Conservation (phyloP, 2,329 filamentous ascomycete genomes). For the Sporothrix protearum region DNA sequence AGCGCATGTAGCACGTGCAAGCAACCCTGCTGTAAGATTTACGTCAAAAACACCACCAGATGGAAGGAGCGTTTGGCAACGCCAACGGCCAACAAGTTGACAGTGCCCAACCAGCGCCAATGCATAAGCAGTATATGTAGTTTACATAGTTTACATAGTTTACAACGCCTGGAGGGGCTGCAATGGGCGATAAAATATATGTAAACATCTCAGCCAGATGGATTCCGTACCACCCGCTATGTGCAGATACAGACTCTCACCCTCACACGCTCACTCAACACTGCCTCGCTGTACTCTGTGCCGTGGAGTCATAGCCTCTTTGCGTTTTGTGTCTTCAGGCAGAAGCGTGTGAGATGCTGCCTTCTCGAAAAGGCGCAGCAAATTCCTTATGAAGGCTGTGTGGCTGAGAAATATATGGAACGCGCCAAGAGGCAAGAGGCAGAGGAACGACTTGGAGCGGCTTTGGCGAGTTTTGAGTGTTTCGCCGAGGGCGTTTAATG, state of each 20-base stretch:
- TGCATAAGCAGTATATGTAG: too few relatives aligned
- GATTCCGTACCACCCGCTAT: not conserved
- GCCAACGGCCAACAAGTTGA: not conserved
- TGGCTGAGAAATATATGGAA: slow-evolving; percentile 7
- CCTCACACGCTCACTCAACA: not conserved
- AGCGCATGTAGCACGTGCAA: slow-evolving; percentile 27
- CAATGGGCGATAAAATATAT: not conserved
- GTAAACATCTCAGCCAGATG: not conserved
- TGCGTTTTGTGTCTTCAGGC: not conserved
- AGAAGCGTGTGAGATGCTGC: not conserved
- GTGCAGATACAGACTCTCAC: not conserved
- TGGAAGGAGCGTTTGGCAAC: not conserved
- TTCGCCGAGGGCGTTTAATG: not conserved
- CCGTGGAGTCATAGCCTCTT: not conserved
- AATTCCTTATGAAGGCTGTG: slow-evolving; percentile 8
- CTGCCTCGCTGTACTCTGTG: not conserved
- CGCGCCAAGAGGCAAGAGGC: not conserved
- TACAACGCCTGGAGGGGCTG: not conserved
- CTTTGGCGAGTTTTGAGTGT: not conserved
- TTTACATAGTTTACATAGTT: too few relatives aligned
- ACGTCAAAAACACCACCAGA: not conserved
- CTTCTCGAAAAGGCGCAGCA: not conserved
- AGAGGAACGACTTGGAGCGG: not conserved
- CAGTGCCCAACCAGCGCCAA: not conserved
- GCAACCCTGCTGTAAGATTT: not conserved